Conservation (phyloP, 2,329 filamentous ascomycete species). For the Colletotrichum trifolii region DNA sequence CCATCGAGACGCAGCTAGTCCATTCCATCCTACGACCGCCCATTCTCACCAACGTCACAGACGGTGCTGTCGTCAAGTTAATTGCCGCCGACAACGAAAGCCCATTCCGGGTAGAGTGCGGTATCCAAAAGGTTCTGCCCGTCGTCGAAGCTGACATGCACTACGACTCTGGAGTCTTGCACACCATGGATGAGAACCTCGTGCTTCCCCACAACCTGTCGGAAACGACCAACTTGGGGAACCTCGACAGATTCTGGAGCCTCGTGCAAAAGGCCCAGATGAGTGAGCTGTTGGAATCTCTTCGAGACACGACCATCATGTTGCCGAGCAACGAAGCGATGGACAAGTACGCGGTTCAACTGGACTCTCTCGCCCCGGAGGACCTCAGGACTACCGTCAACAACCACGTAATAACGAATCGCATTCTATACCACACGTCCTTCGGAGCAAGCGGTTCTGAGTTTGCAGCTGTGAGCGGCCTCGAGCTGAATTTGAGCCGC, state of each 20-base stretch:
- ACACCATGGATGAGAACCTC: slow-evolving; percentile 4
- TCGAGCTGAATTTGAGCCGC: not conserved
- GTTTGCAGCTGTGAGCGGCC: not conserved
- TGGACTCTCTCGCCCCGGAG: not conserved
- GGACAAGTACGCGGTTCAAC: not conserved
- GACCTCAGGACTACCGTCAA: not conserved
- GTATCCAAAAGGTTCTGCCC: slow-evolving; percentile 12
- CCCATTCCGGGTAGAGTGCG: not conserved
- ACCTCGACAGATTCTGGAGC: slow-evolving; percentile 1
- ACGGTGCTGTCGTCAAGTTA: slow-evolving; percentile 8
- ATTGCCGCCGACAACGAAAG: not conserved
- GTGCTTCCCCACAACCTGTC: slow-evolving; percentile 16
- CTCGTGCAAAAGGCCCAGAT: not conserved
- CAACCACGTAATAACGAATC: slow-evolving; percentile 8
- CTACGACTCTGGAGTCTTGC: slow-evolving; percentile 6
- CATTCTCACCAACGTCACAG: not conserved
- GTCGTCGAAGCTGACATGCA: not conserved
- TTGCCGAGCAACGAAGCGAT: slow-evolving; percentile 10
- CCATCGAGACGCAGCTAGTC: not conserved
- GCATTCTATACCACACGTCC: not conserved
- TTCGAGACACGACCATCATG: slow-evolving; percentile 2
- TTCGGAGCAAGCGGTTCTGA: not conserved
- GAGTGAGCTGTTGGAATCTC: not conserved
- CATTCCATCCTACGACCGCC: slow-evolving; percentile 3
- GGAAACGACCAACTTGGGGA: slow-evolving; percentile 10